Base-by-base conservation (phyloP, 192 early-diverging fungal genomes). In the Pilobolus umbonatus region DNA sequence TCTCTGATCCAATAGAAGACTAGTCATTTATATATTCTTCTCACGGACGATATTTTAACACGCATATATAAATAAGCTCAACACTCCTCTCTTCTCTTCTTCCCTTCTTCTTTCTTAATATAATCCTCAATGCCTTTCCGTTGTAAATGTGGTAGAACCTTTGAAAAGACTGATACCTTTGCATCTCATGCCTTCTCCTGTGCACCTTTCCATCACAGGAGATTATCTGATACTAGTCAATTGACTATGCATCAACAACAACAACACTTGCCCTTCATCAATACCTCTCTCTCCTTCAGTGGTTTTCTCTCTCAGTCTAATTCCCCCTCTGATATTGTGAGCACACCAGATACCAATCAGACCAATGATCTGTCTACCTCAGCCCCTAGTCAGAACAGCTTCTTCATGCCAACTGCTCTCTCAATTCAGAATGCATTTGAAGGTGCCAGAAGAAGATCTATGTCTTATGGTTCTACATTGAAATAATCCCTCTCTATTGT, bases 81-180 rank as follows among this genome's bases (percentile, higher is more conserved):
- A 25, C 36, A 36, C 38, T n/a, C 11, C 38, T 55, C 39, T 59
- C 31, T 44, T 45, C 38, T 34, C 25, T 47, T 43, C 24, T 56
- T 51, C 14, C 25, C 52, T 21, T 32, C 4, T 32, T 57, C 7
- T 57, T 55, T 62, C 46, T 14, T 28, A 25, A 55, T 45, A 26
- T 31, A 26, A 21, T 51, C 29, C 19, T 60, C 49, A n/a, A 73
- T 73, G 71, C 71, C 71, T 21, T 73, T 73, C 56, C 61, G 65
- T 55, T 73, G 71, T 49, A 67, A 67, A 64, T 73, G 71, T 54
- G 71, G 71, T 55, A 61, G 62, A 64, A 73, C 71, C 31, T 73
- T 68, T 60, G 71, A 73, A 50, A 66, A 67, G 43, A 56, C 61
- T 12, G 71, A 73, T 60, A 50, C 71, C 1, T 73, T 73, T 60